Conservation (phyloP, 2,329 filamentous ascomycete genomes). For the Talaromyces sp. region DNA sequence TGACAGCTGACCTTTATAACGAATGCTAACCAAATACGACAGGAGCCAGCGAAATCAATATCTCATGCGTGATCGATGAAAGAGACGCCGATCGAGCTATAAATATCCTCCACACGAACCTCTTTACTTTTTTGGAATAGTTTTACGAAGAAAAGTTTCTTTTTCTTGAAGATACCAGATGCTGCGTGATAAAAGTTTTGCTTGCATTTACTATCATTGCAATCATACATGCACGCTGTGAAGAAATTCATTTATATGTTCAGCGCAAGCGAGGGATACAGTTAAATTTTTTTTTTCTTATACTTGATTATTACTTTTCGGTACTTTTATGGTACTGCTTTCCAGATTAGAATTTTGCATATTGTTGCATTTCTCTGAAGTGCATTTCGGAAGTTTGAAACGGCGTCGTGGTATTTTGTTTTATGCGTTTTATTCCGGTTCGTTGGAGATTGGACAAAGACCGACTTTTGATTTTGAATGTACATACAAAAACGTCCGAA, state of each 20-base stretch:
- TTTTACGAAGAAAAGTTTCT: constrained; percentile 15
- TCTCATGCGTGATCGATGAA: constrained; percentile 94
- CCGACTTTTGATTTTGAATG: background rate
- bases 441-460: background rate
- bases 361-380: background rate
- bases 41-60: constrained; percentile 99
- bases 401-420: background rate
- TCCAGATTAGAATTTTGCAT: background rate
- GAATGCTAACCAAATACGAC: constrained; percentile 19
- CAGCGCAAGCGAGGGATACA: background rate
- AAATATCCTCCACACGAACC: constrained; percentile 92
- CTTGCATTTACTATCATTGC: constrained; percentile 1
- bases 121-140: constrained; percentile 91
- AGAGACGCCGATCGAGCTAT: constrained; percentile 87
- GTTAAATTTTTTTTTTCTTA: background rate
- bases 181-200: background rate
- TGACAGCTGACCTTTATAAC: background rate
- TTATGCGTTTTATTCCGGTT: too few relatives aligned
- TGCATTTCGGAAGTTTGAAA: background rate
- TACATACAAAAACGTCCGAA: background rate
- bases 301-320: background rate
- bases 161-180: constrained; percentile 7
- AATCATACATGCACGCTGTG: constrained; percentile 1
- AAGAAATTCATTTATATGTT: background rate
- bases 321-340: background rate